Evolutionary conservation across 192 early-diverging fungal genomes (phyloP), one percentile per base, ranked within the genome.

Genomic region (Umbelopsis isabellina): DNA sequence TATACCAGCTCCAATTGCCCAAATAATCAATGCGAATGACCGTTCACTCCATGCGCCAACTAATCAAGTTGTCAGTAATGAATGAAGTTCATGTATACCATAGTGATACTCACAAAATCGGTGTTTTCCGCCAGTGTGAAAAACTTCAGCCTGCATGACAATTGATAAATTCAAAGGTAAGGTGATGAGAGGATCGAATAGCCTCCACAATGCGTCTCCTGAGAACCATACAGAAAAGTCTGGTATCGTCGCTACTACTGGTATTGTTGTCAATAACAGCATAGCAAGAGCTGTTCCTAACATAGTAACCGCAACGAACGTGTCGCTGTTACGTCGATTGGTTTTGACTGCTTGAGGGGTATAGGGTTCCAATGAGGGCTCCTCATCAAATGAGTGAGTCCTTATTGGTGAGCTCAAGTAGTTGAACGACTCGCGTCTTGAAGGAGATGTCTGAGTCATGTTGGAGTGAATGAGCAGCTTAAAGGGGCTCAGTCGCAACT

Each of bases 171-270:
- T 79, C 16, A 79, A 37, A 18, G 77, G 77, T 18, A 79, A 13
- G 4, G 77, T 79, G 27, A 79, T 58, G 2, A 79, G 1, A 35
- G 77, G 77, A 27, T 79, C 77, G 47, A 79, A 79, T 11, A 79
- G 25, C n/a, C 77, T 68, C 55, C 55, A 79, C 6, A 79, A 50
- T 5, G 77, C 49, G 23, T 79, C 73, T 41, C 77, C 77, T 27
- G 69, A 41, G 37, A 79, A 79, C 77, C 77, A 79, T n/a, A 53
- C 33, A 33, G 53, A 51, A 6, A 79, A 20, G 18, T 74, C 21
- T 2, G 77, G 72, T 6, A 79, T 27, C 13, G 66, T 44, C 2
- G 33, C 70, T 11, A 79, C 65, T 6, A 72, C 77, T 20, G 77
- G 77, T 11, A 79, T 44, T n/a, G 51, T 41, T 2, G 77, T 79